Percentiles rank a stretch among this genome's conserved stretches.
Evolutionary conservation across 139 green algal species (phyloP).

Genomic region (Choricystis sp.): DNA sequence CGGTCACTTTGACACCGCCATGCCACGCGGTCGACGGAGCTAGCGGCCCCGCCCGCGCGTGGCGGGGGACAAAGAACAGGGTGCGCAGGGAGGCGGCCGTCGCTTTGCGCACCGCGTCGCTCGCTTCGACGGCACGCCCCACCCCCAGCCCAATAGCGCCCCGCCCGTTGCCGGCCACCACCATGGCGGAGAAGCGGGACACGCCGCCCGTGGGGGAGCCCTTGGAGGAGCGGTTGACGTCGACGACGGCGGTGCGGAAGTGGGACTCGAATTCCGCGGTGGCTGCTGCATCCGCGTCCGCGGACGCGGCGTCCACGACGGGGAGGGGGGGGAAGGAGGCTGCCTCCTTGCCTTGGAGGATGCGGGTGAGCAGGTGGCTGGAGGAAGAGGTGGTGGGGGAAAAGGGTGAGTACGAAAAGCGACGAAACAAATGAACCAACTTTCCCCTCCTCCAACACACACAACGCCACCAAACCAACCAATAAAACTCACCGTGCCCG

Average conservation of each 20-base stretch:
- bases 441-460: no score
- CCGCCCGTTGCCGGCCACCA: slow-evolving; percentile 8
- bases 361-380: background rate
- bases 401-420: no score
- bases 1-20: slow-evolving; percentile 3
- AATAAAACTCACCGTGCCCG: no score
- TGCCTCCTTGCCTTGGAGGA: background rate
- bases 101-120: slow-evolving; percentile 6
- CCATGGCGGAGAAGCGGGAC: slow-evolving; percentile 7
- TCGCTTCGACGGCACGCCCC: slow-evolving; percentile 5
- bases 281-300: background rate
- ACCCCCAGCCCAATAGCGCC: slow-evolving; percentile 7
- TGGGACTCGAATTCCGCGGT: background rate
- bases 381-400: no score
- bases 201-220: slow-evolving; percentile 5
- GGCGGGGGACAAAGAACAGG: slow-evolving; percentile 7
- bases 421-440: no score
- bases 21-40: slow-evolving; percentile 2
- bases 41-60: background rate
- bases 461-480: no score
- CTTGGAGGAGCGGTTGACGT: slow-evolving; percentile 10
- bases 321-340: background rate
- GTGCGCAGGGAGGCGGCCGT: background rate
- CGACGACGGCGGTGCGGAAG: background rate
- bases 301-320: background rate